Base-by-base conservation (phyloP, 805 yeast species). In the Saturnispora bothae region DNA sequence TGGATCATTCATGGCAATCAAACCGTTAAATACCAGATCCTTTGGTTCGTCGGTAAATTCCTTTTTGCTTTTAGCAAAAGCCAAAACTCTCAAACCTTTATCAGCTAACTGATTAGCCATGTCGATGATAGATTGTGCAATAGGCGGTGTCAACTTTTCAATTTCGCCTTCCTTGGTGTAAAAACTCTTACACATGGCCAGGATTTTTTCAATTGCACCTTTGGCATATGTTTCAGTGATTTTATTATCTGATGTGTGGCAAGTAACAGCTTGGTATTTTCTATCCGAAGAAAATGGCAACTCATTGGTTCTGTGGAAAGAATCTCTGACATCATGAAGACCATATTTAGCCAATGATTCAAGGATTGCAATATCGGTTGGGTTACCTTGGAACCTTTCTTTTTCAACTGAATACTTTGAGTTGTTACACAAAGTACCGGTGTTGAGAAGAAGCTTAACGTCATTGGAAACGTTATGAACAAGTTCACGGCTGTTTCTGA, bases 1-100 rank as follows among this genome's bases (percentile, higher is more conserved):
- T 8, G 99, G 99, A 61, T 92, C 99, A 51, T 84, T 85, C 95
- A 92, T 86, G 40, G 96, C 97, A 46, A 85, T 68, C 32, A 92
- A 61, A 10, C 99, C 99, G 47, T 83, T 71, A 53, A 89, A 89
- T 2, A 73, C 66, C 48, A 92, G 66, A 20, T 73, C 78, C 0
- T 66, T 49, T 12, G 88, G 81, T 43, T 64, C 68, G 15, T 46
- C 48, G 15, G 54, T 61, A 43, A 61, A 60, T 14, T 59, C 52
- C 41, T 54, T 65, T 44, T 48, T 50, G 38, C 68, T 64, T 44
- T 69, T 73, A 4, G 92, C 95, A 60, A 88, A 73, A 0, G 83
- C 92, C 38, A 88, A 65, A 20, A 86, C 83, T 53, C 98, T 74
- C 51, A 89, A 68, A 14, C 98, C 98, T 39, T 82, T 83, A 23